phyloP scores from a whole-genome alignment of 208 protist genomes.

The Trypanosoma mega region DNA sequence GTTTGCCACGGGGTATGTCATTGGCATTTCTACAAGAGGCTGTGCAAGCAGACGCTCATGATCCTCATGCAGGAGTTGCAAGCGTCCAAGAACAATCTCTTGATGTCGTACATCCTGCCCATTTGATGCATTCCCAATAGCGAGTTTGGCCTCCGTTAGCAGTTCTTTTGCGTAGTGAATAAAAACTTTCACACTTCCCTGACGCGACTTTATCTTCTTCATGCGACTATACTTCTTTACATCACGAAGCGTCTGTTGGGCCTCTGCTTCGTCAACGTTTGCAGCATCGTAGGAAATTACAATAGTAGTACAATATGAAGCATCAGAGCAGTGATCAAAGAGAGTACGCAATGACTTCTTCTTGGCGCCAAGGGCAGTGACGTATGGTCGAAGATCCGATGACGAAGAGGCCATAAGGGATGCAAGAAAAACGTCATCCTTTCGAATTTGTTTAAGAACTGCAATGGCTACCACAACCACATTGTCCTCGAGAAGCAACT shows the following conservation, averaged over 20 bases:
- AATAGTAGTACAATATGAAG: too few species aligned
- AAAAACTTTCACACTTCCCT: conserved; percentile 62
- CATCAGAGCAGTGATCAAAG: conserved; percentile 48
- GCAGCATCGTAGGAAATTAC: too few species aligned
- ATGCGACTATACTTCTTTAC: too few species aligned
- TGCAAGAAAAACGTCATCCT: conserved; percentile 43
- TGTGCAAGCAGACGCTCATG: too few species aligned
- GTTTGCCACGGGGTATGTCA: too few species aligned
- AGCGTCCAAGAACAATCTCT: too few species aligned
- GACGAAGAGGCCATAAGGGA: conserved; percentile 45
- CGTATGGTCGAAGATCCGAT: conserved; percentile 37
- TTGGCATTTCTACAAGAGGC: too few species aligned
- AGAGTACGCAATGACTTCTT: conserved; percentile 32
- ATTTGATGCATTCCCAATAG: conserved; percentile 25
- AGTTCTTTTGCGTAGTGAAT: conserved; percentile 29
- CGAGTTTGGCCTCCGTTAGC: conserved; percentile 28
- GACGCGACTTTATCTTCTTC: conserved; percentile 29
- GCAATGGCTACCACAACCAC: conserved; percentile 44
- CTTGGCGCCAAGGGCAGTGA: conserved; percentile 31
- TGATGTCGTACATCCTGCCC: conserved; percentile 31
- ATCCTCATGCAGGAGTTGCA: too few species aligned
- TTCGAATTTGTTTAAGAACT: conserved; percentile 46
- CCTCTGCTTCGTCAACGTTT: conserved; percentile 23
- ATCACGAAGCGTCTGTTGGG: conserved; percentile 33
- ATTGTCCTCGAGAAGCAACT: conserved; percentile 17